Evolutionary conservation across 2,329 filamentous ascomycete genomes (phyloP), one percentile per base, ranked within the genome.

Genomic region (Trichoderma sp.): DNA sequence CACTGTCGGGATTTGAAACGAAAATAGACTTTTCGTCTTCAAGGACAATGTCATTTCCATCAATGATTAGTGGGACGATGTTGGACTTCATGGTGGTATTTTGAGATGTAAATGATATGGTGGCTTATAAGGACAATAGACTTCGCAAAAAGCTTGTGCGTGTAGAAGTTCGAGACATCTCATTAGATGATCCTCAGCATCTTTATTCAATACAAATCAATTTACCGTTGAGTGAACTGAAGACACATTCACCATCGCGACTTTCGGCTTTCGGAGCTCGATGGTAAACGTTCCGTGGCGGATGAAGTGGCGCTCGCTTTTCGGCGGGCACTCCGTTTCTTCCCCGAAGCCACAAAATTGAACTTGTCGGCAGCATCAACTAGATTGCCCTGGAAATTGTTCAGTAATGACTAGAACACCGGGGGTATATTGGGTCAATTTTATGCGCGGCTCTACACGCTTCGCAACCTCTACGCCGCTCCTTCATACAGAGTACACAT

Each of bases 21-120:
- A 76, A 74, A 4, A 64, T 24, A 4, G 45, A 38, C 4, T 41
- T 11, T 24, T 71, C 18, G 8, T 63, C 27, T 6, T 62, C 2
- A 24, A 71, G 6, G 21, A 69, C 56, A 45, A 71, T 27, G 59
- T 76, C 75, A n/a, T 64, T 50, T 31, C 71, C 75, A 11, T 75
- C 53, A n/a, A 76, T 76, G n/a, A 76, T 74, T 21, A 74, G 56
- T 7, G 71, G 75, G 3, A 74, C 71, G 21, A 38, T 65, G 11
- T 41, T n/a, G 11, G 56, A 53, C 8, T 59, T 53, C 75, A 76
- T 76, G 53, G 14, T 71, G 27, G 14, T 9, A 5, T 2, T 50
- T 50, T 6, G 41, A 9, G 9, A n/a, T 21, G 45, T 2, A 11
- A 50, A 11, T 50, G 45, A 4, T 6, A 16, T 9, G 8, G 6